Conservation (phyloP, 768 basidiomycete species). For the Boletus sensibilis region DNA sequence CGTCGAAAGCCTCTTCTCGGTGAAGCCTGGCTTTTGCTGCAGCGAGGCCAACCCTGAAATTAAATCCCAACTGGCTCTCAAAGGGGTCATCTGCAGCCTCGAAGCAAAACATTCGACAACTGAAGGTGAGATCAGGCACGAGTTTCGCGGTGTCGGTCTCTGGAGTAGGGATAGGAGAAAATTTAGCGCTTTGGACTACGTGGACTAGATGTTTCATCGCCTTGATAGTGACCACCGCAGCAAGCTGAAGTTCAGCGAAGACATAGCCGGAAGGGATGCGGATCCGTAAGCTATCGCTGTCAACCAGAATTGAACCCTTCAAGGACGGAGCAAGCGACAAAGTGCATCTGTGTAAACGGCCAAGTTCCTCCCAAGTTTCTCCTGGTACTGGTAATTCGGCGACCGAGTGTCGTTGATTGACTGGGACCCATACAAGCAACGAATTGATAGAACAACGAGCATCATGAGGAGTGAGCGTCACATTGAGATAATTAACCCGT, state of each 20-base stretch:
- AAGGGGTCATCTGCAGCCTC: slow-evolving; percentile 86
- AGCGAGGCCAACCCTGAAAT: slow-evolving; percentile 68
- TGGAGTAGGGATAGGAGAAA: slow-evolving; percentile 58
- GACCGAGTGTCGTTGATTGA: slow-evolving; percentile 36
- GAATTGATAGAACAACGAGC: slow-evolving; percentile 40
- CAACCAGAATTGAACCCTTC: slow-evolving; percentile 45
- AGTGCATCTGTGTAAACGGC: slow-evolving; percentile 55
- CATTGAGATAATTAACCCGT: slow-evolving; percentile 32
- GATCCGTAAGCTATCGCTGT: slow-evolving; percentile 66
- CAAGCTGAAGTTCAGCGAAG: slow-evolving; percentile 72
- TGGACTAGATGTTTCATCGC: slow-evolving; percentile 64
- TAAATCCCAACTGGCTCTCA: slow-evolving; percentile 72
- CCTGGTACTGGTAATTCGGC: slow-evolving; percentile 28
- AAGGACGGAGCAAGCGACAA: slow-evolving; percentile 34
- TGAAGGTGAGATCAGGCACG: slow-evolving; percentile 61
- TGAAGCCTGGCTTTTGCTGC: slow-evolving; percentile 70
- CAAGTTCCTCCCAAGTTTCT: slow-evolving; percentile 74
- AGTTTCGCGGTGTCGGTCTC: slow-evolving; percentile 69
- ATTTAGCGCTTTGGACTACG: slow-evolving; percentile 52
- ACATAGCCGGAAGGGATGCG: slow-evolving; percentile 79
- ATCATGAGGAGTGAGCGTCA: slow-evolving; percentile 16
- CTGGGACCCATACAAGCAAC: slow-evolving; percentile 57
- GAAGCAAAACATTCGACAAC: slow-evolving; percentile 58
- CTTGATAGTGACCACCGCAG: slow-evolving; percentile 67
- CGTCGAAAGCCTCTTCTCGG: slow-evolving; percentile 77